phyloP scores from a whole-genome alignment of 768 basidiomycete species.

The Kwoniella europaea region DNA sequence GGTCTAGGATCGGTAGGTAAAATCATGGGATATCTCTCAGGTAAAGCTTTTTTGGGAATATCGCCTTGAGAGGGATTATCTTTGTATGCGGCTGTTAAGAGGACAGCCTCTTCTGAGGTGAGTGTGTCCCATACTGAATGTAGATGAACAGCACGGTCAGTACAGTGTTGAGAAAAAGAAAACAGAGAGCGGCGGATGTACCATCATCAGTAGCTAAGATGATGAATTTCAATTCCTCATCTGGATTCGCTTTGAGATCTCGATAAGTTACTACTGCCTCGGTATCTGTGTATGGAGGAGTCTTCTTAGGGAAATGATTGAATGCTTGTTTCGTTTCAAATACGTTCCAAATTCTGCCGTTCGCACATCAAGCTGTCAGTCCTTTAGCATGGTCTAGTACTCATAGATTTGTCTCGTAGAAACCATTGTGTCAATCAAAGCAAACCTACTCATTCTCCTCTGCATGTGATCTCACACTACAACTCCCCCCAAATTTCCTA shows the following conservation, averaged over 20 bases:
- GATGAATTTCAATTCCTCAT: conserved; percentile 35
- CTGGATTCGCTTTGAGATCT: conserved; percentile 12
- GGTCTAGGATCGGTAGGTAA: neutral
- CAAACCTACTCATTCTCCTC: conserved; percentile 5
- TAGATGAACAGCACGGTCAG: neutral
- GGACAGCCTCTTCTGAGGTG: conserved; percentile 34
- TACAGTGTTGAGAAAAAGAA: too few species aligned
- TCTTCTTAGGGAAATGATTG: neutral
- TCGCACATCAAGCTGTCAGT: too few species aligned
- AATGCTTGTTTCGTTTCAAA: conserved; percentile 21
- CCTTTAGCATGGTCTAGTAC: too few species aligned
- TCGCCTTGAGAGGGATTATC: neutral
- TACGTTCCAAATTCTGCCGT: conserved; percentile 22
- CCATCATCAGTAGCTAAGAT: conserved; percentile 37
- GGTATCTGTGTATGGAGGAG: conserved; percentile 16
- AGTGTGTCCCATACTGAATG: conserved; percentile 38
- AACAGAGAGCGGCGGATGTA: conserved; percentile 7
- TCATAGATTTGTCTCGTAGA: too few species aligned
- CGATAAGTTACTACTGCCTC: conserved; percentile 29
- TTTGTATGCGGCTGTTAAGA: conserved; percentile 27
- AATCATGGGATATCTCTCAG: conserved; percentile 3
- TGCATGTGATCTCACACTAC: neutral
- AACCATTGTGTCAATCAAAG: neutral
- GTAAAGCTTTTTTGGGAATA: neutral
- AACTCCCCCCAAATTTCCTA: conserved; percentile 8